Evolutionary conservation across 2,329 filamentous ascomycete species (phyloP), one percentile per base, ranked within the genome.

Genomic region (Botrytis hyacinthi): DNA sequence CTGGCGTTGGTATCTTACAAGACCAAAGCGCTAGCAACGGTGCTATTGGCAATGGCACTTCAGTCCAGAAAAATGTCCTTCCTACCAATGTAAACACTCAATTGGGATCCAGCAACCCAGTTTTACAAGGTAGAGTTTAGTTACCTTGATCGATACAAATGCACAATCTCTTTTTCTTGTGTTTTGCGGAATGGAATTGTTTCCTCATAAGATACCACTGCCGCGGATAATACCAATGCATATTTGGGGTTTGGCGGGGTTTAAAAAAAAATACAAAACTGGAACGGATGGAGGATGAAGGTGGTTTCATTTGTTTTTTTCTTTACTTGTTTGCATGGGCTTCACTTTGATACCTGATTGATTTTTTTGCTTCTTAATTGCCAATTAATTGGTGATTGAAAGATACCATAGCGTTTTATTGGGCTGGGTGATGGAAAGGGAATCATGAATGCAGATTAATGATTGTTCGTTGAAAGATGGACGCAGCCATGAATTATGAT

Each of bases 41-140:
- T 35, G 40, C 40, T 59, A 35, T 71, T 29, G 67, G 73, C 57
- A 72, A 67, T 59, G 61, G 40, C 9, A 22, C 70, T 22, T 48
- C 44, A 57, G 42, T 46, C 46, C 57, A 72, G 32, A 60, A 73
- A 32, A 54, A 70, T 51, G 37, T 57, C 51, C 46, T 29, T 26
- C 46, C 57, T 35, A 51, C 69, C 12, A 54, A 48, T 44, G 66
- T 60, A 48, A 44, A 73, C 44, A 75, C 75, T 20, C 72, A 67
- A n/a, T 72, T 76, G n/a, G 75, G 75, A 48, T 10, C 57, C 20
- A 71, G 72, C 35, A 76, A 76, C 54, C 75, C 74, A 42, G 74
- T 75, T 44, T 40, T 70, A 5, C 68, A 57, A 70, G 74, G 73
- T 12, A 60, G 40, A 44, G 37, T 26, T 32, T 73, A 67, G 66